phyloP scores from a whole-genome alignment of 1,284 basidiomycete species.

The Lentinula novae-zelandiae region DNA sequence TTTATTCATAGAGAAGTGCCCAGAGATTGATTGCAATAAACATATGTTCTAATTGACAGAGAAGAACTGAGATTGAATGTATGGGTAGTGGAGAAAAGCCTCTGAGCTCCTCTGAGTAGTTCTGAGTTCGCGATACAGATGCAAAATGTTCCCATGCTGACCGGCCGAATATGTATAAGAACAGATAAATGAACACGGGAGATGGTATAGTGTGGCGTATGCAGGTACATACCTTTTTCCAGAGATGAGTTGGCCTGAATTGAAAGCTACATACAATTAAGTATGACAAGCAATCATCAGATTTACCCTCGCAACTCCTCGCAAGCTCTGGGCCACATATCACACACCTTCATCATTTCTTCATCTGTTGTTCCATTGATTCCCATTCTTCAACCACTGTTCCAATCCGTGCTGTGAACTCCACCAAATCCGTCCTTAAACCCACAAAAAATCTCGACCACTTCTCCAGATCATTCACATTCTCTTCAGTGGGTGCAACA shows the following conservation, averaged over 20 bases:
- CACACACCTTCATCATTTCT: not conserved
- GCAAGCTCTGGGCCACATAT: not conserved
- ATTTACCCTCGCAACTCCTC: not conserved
- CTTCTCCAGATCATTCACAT: constrained; percentile 1
- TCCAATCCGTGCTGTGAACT: constrained; percentile 4
- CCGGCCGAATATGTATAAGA: not conserved
- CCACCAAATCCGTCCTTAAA: constrained; percentile 9
- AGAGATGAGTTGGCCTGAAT: too few relatives aligned
- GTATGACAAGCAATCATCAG: not conserved
- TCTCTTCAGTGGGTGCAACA: not conserved
- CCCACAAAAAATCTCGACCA: constrained; percentile 11
- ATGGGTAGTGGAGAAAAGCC: too few relatives aligned
- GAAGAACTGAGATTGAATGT: too few relatives aligned
- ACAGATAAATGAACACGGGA: not conserved
- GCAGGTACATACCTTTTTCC: too few relatives aligned
- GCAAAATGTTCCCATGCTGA: too few relatives aligned
- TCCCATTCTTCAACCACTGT: constrained; percentile 10
- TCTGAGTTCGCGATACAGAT: too few relatives aligned
- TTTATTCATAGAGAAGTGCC: not conserved
- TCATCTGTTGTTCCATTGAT: not conserved
- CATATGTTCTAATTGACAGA: too few relatives aligned
- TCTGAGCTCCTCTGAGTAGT: too few relatives aligned
- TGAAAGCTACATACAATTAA: too few relatives aligned
- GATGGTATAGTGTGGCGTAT: too few relatives aligned
- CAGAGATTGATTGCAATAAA: too few relatives aligned